Evolutionary conservation across 108 stramenopile genomes (phyloP).

Genomic region (Skeletonema tropicum): DNA sequence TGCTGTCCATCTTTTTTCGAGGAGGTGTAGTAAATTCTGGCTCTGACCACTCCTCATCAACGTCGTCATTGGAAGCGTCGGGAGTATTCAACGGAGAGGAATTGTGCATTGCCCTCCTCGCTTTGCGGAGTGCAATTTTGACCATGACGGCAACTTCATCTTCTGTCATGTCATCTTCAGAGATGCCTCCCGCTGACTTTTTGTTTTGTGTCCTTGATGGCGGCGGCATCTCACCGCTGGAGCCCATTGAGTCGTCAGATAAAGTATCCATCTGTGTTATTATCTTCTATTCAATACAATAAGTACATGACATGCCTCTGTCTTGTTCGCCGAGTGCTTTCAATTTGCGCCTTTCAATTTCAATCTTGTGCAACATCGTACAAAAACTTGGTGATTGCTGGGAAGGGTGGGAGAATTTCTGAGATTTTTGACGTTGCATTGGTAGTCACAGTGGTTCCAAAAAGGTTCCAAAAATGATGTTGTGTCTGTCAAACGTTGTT

Average conservation of each 20-base stretch:
- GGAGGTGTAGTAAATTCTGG: not conserved
- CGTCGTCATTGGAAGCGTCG: not conserved
- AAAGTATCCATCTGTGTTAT: not conserved
- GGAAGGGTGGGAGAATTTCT: too few species aligned
- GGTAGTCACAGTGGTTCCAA: too few species aligned
- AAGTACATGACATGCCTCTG: too few species aligned
- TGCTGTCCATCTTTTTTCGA: not conserved
- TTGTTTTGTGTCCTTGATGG: not conserved
- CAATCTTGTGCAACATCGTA: too few species aligned
- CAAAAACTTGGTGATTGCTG: too few species aligned
- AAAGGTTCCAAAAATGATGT: too few species aligned
- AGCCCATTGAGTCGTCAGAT: not conserved
- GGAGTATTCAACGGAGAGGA: not conserved
- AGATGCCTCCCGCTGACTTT: not conserved
- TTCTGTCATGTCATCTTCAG: constrained; percentile 61
- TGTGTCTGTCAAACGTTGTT: too few species aligned
- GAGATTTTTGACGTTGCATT: too few species aligned
- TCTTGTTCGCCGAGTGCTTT: too few species aligned
- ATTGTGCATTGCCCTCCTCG: constrained; percentile 54
- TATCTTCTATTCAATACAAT: not conserved
- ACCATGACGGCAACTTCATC: constrained; percentile 69
- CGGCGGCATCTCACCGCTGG: constrained; percentile 5
- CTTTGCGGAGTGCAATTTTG: constrained; percentile 58
- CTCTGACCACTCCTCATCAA: not conserved
- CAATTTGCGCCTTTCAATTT: too few species aligned